Evolutionary conservation across 2,329 filamentous ascomycete species (phyloP).

Genomic region (Venturiaceae sp.): DNA sequence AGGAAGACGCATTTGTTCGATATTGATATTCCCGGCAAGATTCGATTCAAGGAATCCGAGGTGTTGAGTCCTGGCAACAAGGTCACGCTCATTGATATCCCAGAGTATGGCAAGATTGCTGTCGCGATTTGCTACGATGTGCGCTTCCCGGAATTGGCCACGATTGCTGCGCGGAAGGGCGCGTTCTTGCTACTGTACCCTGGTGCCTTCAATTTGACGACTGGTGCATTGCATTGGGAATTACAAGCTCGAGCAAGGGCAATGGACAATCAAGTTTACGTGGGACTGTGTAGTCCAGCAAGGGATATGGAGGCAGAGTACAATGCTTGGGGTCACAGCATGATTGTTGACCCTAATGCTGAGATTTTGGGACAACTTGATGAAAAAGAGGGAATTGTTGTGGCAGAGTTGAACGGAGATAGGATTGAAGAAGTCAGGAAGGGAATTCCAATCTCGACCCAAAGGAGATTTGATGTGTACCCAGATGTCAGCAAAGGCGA

Average conservation of each 20-base stretch:
- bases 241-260: constrained; percentile 74
- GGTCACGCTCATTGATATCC: constrained; percentile 75
- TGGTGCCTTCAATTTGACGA: constrained; percentile 94
- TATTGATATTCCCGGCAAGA: constrained; percentile 93
- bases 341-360: constrained; percentile 83
- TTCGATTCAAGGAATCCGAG: constrained; percentile 83
- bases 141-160: constrained; percentile 89
- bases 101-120: constrained; percentile 78
- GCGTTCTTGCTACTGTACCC: constrained; percentile 86
- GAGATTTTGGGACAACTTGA: constrained; percentile 69
- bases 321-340: constrained; percentile 84
- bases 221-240: constrained; percentile 85
- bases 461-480: constrained; percentile 92
- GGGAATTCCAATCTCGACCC: constrained; percentile 73
- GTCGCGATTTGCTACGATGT: constrained; percentile 97
- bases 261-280: constrained; percentile 89
- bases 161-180: constrained; percentile 75
- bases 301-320: constrained; percentile 69
- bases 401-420: constrained; percentile 58
- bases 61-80: constrained; percentile 79
- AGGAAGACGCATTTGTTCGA: constrained; percentile 96
- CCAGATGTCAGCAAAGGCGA: constrained; percentile 66
- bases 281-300: constrained; percentile 85
- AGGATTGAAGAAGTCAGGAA: constrained; percentile 67
- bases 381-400: constrained; percentile 67